These are phyloP conservation scores for Cladosporium sp. DNA, from an alignment of 2,329 filamentous ascomycete genomes.

Conservation along the genomic window DNA sequence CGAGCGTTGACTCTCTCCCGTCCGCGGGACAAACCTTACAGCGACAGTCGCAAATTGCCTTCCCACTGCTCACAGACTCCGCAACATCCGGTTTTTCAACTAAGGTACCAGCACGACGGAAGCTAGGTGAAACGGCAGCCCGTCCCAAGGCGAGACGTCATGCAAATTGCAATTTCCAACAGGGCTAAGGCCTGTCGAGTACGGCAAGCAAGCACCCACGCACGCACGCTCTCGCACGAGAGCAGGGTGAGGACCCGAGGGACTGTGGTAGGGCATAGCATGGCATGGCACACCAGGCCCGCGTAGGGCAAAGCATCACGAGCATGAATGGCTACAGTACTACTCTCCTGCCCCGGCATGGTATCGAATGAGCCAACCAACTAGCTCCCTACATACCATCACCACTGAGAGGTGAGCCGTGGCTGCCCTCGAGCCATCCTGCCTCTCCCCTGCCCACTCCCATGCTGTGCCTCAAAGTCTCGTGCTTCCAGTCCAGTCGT, in stretches of 20 bases:
- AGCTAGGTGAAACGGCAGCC: background rate
- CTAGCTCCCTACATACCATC: background rate
- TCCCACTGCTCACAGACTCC: background rate
- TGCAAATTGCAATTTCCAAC: slow-evolving; percentile 1
- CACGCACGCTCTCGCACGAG: background rate
- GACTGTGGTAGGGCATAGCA: background rate
- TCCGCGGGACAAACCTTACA: background rate
- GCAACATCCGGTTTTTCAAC: background rate
- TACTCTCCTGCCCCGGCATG: background rate
- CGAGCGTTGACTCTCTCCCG: background rate
- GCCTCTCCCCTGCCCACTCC: background rate
- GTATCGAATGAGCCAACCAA: background rate
- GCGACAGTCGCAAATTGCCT: background rate
- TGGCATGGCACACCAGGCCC: background rate
- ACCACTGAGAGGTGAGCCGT: background rate
- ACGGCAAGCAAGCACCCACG: background rate
- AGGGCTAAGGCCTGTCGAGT: background rate
- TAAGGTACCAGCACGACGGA: background rate
- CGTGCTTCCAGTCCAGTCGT: too few species aligned
- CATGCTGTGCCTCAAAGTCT: background rate
- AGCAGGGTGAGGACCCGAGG: background rate
- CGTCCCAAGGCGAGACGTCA: background rate
- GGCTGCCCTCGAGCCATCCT: background rate
- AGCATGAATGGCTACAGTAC: too few species aligned
- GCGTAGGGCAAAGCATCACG: background rate